phyloP scores from a whole-genome alignment of 805 yeast genomes.

The Tetrapisispora nanseiensis region DNA sequence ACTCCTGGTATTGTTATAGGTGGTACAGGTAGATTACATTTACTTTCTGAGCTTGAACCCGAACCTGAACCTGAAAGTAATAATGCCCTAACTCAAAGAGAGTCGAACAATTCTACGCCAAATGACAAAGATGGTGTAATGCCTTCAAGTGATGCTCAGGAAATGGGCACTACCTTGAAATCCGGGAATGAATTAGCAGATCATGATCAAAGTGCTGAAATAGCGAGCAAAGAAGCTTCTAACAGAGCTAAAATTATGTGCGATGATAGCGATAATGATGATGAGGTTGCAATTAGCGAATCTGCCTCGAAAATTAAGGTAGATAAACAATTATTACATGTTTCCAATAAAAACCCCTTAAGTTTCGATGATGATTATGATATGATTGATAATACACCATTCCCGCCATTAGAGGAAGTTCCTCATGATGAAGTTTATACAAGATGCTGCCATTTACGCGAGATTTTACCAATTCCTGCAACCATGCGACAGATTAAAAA shows the following conservation, averaged over 20 bases:
- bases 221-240: conserved; percentile 23
- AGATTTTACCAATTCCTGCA: conserved; percentile 86
- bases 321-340: conserved; percentile 35
- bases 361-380: conserved; percentile 9
- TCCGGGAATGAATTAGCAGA: neutral
- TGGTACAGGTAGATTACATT: conserved; percentile 57
- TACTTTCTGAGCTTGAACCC: conserved; percentile 18
- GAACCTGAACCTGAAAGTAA: neutral
- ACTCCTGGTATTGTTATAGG: conserved; percentile 73
- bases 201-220: conserved; percentile 10
- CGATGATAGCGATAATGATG: conserved; percentile 24
- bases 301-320: conserved; percentile 31
- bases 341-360: neutral
- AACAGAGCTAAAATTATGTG: conserved; percentile 6
- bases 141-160: neutral
- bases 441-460: conserved; percentile 86
- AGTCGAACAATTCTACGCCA: too few relatives aligned
- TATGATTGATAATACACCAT: conserved; percentile 16
- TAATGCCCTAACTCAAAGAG: too few relatives aligned
- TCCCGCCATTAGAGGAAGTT: conserved; percentile 27
- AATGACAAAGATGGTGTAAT: too few relatives aligned
- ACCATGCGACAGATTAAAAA: conserved; percentile 66
- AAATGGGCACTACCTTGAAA: neutral
- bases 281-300: conserved; percentile 29
- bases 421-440: conserved; percentile 72